Percentiles rank a stretch among this genome's conserved stretches.
phyloP scores from a whole-genome alignment of 257 asterid species.

The Solanum paucissectum region DNA sequence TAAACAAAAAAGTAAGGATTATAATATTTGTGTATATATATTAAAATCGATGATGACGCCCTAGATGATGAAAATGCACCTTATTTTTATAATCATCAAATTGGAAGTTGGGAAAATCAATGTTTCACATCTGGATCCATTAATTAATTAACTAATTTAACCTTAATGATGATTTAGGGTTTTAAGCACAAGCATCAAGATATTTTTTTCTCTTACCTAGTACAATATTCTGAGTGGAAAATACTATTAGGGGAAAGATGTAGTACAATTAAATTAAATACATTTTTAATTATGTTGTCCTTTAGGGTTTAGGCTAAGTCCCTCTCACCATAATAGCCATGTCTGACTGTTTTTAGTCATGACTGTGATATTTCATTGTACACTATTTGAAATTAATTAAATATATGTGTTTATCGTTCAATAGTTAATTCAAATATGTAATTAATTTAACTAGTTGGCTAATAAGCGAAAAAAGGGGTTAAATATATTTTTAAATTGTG shows the following conservation, averaged over 20 bases:
- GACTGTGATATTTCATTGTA: slow-evolving; percentile 54
- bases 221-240: neutral
- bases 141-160: neutral
- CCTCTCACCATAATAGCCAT: slow-evolving; percentile 60
- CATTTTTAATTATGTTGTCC: neutral
- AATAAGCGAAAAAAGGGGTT: neutral
- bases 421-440: neutral
- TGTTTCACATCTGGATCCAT: slow-evolving; percentile 9
- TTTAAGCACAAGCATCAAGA: neutral
- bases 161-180: neutral
- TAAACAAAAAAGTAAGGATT: slow-evolving; percentile 15
- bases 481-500: neutral
- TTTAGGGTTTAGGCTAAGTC: slow-evolving; percentile 49
- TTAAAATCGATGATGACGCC: slow-evolving; percentile 45
- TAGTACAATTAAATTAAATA: neutral
- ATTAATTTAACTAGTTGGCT: neutral
- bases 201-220: neutral
- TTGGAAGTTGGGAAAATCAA: slow-evolving; percentile 17
- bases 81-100: slow-evolving; percentile 4
- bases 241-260: neutral
- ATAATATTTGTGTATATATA: neutral
- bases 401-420: neutral
- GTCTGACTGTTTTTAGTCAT: slow-evolving; percentile 48
- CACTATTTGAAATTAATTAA: neutral
- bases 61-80: slow-evolving; percentile 38